Base-by-base conservation (phyloP, 2,329 filamentous ascomycete genomes). In the Nannizziopsis barbatae region DNA sequence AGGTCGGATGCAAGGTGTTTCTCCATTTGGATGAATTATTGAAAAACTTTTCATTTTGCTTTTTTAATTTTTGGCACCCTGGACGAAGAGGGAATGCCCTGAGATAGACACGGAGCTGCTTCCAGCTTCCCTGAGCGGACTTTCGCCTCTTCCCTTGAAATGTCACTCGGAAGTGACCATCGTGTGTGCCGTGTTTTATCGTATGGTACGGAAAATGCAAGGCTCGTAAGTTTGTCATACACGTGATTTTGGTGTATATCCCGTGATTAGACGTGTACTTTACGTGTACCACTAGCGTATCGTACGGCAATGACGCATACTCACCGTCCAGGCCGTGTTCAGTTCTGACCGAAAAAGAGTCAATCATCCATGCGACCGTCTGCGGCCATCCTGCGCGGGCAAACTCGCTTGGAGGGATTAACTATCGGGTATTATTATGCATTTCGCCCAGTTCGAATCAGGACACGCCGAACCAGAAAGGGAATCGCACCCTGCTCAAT, bases 291-390 rank as follows among this genome's bases (percentile, higher is more conserved):
- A n/a, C n/a, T 11, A 12, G 8, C 3, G 38, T 37, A 37, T 22
- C 30, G 35, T 17, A 46, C 36, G 11, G 15, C 35, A 32, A 37
- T 48, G 45, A 48, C 45, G 43, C 38, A 52, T n/a, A 14, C 32
- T 15, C 20, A 6, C 36, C 5, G 31, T 32, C 7, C 32, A 30
- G 31, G 18, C 30, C 39, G 20, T 30, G 36, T 45, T 45, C 27
- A 6, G 33, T 22, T 8, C 30, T 30, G 32, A 32, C 14, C 22
- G 12, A 40, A 20, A 44, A 43, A 27, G 45, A 32, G 37, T 37
- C 36, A 46, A 45, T 37, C 46, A 43, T 38, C 42, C 51, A 50
- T 53, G 52, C 52, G 49, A 42, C 52, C 51, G 41, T 35, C 42
- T 49, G 49, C 52, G 46, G 41, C 52, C 52, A 14, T 42, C 22